Conservation (phyloP, 1,284 basidiomycete species). For the Puccinia hordei region DNA sequence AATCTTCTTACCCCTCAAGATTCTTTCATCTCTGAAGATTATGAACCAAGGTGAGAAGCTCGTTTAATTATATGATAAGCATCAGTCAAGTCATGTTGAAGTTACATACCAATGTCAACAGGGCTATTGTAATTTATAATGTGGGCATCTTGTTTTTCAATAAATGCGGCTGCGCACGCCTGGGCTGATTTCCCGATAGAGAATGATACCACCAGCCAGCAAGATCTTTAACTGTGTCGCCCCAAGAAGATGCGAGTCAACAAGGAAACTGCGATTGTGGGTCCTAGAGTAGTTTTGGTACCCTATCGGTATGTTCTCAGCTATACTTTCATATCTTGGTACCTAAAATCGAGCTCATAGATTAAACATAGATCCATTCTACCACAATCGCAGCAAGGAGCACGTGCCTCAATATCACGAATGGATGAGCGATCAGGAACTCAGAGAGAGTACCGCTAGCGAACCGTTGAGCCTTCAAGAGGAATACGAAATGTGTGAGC, state of each 20-base stretch:
- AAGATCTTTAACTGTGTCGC: too few species aligned
- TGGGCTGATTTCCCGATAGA: too few species aligned
- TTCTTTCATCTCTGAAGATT: too few species aligned
- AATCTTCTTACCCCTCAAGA: too few species aligned
- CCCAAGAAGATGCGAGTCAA: slow-evolving; percentile 66
- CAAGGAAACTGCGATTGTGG: slow-evolving; percentile 68
- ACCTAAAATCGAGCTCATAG: slow-evolving; percentile 53
- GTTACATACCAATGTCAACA: too few species aligned
- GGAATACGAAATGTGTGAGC: slow-evolving; percentile 87
- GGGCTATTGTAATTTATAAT: too few species aligned
- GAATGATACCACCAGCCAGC: too few species aligned
- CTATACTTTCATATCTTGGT: not conserved
- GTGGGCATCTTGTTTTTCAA: too few species aligned
- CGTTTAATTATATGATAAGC: too few species aligned
- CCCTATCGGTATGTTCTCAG: slow-evolving; percentile 67
- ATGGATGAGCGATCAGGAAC: slow-evolving; percentile 81
- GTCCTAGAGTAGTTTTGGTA: slow-evolving; percentile 69
- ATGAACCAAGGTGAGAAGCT: too few species aligned
- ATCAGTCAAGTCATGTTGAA: too few species aligned
- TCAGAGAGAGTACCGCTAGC: slow-evolving; percentile 79
- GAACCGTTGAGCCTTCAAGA: slow-evolving; percentile 79
- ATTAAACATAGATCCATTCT: slow-evolving; percentile 37
- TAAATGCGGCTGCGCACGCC: too few species aligned
- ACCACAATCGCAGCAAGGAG: slow-evolving; percentile 60
- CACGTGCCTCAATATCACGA: slow-evolving; percentile 75